Percentiles rank a stretch among this genome's conserved stretches.
phyloP scores from a whole-genome alignment of 225 moss, liverwort and hornwort species.

The Rhytidiadelphus loreus region DNA sequence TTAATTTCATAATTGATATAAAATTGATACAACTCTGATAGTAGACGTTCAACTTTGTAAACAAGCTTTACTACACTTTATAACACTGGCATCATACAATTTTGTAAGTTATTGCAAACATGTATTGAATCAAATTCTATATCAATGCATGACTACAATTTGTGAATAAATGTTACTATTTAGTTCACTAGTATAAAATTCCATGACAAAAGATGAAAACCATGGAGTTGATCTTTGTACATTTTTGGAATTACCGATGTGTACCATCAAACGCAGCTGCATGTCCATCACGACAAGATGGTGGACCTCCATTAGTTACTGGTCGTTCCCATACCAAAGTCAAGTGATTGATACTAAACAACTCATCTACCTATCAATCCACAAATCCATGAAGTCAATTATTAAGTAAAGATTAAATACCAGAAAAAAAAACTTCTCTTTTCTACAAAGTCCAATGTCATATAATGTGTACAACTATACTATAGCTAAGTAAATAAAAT shows the following conservation, averaged over 20 bases:
- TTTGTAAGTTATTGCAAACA: background rate
- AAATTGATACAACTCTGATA: background rate
- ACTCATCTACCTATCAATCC: conserved; percentile 55
- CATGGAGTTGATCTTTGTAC: background rate
- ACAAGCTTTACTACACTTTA: background rate
- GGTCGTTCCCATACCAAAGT: conserved; percentile 60
- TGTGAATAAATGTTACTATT: background rate
- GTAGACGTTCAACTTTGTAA: background rate
- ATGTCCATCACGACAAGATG: conserved; percentile 76
- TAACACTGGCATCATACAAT: background rate
- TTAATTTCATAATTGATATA: background rate
- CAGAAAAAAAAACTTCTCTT: background rate
- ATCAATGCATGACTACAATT: background rate
- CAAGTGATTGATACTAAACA: conserved; percentile 42
- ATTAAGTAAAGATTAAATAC: background rate
- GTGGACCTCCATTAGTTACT: conserved; percentile 66
- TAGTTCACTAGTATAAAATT: background rate
- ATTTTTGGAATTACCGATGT: conserved; percentile 40
- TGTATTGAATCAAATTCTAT: background rate
- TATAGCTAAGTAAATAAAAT: background rate
- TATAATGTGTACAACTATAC: background rate
- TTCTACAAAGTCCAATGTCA: background rate
- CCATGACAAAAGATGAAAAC: background rate
- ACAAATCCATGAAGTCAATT: background rate
- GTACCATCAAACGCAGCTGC: conserved; percentile 64